Conservation (phyloP, 2,329 filamentous ascomycete genomes). For the Xylaria sp. region DNA sequence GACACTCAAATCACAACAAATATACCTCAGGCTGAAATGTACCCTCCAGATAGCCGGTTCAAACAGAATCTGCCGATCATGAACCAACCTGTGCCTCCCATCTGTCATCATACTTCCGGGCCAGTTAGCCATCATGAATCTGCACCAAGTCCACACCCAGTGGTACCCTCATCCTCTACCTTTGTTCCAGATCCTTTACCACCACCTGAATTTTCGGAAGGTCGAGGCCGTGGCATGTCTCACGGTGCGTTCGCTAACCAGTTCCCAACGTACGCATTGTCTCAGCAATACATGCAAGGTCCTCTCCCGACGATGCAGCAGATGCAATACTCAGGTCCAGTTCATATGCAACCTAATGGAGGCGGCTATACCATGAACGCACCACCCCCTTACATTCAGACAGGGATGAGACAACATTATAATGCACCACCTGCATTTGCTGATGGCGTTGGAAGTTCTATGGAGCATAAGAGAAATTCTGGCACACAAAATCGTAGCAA, state of each 20-base stretch:
- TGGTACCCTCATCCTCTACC: neutral
- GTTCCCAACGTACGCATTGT: slow-evolving; percentile 9
- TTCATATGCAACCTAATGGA: neutral
- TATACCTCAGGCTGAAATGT: neutral
- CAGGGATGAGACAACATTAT: neutral
- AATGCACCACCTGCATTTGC: neutral
- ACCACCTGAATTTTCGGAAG: neutral
- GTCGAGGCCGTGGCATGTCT: neutral
- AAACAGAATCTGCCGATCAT: neutral
- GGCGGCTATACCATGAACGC: neutral
- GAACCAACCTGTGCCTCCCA: neutral
- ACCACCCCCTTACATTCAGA: neutral
- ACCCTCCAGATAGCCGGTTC: neutral
- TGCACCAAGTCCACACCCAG: neutral
- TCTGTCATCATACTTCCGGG: neutral
- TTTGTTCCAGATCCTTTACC: neutral
- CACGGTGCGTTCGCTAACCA: slow-evolving; percentile 26
- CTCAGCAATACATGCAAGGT: slow-evolving; percentile 3
- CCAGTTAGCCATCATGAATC: too few species aligned
- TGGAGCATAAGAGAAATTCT: neutral
- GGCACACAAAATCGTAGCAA: neutral
- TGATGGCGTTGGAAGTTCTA: neutral
- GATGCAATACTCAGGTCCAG: neutral
- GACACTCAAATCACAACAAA: neutral
- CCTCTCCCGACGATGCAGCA: slow-evolving; percentile 7